These are phyloP conservation scores for Mortierella alpina DNA, from an alignment of 192 early-diverging fungal species.

Conservation along the genomic window DNA sequence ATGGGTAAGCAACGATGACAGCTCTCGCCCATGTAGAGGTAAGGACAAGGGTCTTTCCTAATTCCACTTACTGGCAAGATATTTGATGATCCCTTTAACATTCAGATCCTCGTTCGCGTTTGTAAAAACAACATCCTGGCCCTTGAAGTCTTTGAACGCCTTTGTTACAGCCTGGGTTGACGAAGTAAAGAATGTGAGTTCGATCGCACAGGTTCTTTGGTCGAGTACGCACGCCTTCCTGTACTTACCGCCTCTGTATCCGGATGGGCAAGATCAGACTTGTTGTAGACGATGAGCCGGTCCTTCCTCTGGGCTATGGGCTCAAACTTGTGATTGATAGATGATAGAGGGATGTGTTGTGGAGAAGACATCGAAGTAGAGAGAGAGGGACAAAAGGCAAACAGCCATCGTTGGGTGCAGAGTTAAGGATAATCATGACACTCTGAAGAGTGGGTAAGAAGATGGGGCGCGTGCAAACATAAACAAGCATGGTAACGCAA, in stretches of 20 bases:
- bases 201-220: background rate
- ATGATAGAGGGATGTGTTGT: slow-evolving; percentile 84
- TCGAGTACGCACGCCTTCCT: background rate
- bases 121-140: slow-evolving; percentile 73
- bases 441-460: background rate
- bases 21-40: no score
- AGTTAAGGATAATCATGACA: slow-evolving; percentile 36
- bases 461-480: background rate
- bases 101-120: slow-evolving; percentile 66
- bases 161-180: slow-evolving; percentile 36
- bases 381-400: background rate
- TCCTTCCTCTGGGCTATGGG: slow-evolving; percentile 70
- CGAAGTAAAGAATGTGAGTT: background rate
- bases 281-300: slow-evolving; percentile 92
- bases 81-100: slow-evolving; percentile 75
- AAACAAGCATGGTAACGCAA: no score
- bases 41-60: background rate
- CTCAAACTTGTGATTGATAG: slow-evolving; percentile 88
- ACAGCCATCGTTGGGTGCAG: slow-evolving; percentile 8
- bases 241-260: slow-evolving; percentile 53
- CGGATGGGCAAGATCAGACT: slow-evolving; percentile 85
- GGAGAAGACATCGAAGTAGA: background rate
- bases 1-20: no score
- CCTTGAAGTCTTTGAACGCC: slow-evolving; percentile 57
- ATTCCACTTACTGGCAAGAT: slow-evolving; percentile 61